phyloP scores from a whole-genome alignment of 2,329 filamentous ascomycete genomes.

The Ophiostoma ips region DNA sequence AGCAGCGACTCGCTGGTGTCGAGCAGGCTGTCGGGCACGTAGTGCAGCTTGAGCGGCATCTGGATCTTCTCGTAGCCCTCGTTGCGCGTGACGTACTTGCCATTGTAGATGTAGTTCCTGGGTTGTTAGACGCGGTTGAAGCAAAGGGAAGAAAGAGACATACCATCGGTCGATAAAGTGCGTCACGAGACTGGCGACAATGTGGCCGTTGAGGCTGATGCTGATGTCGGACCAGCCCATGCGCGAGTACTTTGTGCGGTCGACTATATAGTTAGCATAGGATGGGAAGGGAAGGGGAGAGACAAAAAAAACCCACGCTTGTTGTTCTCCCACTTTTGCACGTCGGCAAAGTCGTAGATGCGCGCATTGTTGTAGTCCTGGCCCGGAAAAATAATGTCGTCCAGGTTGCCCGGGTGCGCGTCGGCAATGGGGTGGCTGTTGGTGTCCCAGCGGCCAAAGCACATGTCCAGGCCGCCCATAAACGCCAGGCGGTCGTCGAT shows the following conservation, averaged over 20 bases:
- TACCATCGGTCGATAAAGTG: slow-evolving; percentile 78
- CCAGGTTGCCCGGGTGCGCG: slow-evolving; percentile 63
- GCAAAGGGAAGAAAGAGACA: slow-evolving; percentile 6
- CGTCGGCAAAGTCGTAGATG: slow-evolving; percentile 68
- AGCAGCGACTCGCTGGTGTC: slow-evolving; percentile 11
- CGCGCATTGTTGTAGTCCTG: slow-evolving; percentile 89
- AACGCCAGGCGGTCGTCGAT: slow-evolving; percentile 70
- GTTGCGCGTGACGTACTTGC: slow-evolving; percentile 54
- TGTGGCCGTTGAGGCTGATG: slow-evolving; percentile 59
- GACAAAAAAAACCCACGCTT: slow-evolving; percentile 36
- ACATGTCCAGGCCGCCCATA: slow-evolving; percentile 84
- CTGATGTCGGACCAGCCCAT: slow-evolving; percentile 92
- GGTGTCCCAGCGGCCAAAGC: slow-evolving; percentile 79
- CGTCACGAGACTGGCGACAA: slow-evolving; percentile 57
- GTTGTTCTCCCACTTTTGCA: slow-evolving; percentile 69
- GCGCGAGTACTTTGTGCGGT: slow-evolving; percentile 62
- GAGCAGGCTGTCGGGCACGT: slow-evolving; percentile 11
- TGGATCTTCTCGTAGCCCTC: slow-evolving; percentile 32
- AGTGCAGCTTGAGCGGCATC: slow-evolving; percentile 17
- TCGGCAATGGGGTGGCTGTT: slow-evolving; percentile 76
- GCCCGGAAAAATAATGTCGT: slow-evolving; percentile 68
- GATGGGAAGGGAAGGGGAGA: background rate
- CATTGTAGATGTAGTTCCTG: slow-evolving; percentile 71
- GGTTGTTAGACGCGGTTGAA: slow-evolving; percentile 8
- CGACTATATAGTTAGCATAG: slow-evolving; percentile 32